Percentiles rank a stretch among this genome's conserved stretches.
These are phyloP conservation scores for Lumnitzera racemosa DNA, from an alignment of 345 rosid species.

Conservation along the genomic window DNA sequence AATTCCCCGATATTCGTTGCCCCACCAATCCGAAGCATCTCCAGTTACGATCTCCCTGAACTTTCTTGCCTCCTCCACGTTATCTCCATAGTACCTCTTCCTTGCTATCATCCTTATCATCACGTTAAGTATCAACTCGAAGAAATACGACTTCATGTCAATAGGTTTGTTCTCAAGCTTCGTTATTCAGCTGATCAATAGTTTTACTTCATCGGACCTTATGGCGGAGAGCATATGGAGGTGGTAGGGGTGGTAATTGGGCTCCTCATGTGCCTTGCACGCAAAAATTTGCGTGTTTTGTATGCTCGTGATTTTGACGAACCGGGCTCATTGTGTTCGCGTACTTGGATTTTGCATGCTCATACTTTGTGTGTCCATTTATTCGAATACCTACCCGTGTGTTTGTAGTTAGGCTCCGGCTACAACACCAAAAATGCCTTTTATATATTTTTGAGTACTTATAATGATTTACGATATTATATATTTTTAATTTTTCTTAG, in stretches of 20 bases:
- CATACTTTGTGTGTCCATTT: no score
- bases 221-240: slow-evolving; percentile 9
- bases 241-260: slow-evolving; percentile 13
- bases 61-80: slow-evolving; percentile 22
- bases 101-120: slow-evolving; percentile 42
- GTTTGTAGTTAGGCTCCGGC: no score
- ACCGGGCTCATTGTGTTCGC: no score
- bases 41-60: slow-evolving; percentile 26
- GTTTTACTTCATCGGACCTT: slow-evolving; percentile 19
- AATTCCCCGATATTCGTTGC: slow-evolving; percentile 34
- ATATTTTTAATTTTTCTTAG: no score
- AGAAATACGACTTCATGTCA: slow-evolving; percentile 25
- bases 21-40: slow-evolving; percentile 24
- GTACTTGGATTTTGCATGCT: no score
- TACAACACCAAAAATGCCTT: no score
- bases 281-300: no score
- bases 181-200: slow-evolving; percentile 2
- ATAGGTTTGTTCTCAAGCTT: neutral
- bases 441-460: no score
- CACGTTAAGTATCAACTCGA: slow-evolving; percentile 32
- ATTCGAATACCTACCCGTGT: no score
- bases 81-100: slow-evolving; percentile 32
- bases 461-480: no score
- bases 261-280: no score
- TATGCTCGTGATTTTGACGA: no score